phyloP scores from a whole-genome alignment of 305 asterid species.

The Nicotiana rustica region DNA sequence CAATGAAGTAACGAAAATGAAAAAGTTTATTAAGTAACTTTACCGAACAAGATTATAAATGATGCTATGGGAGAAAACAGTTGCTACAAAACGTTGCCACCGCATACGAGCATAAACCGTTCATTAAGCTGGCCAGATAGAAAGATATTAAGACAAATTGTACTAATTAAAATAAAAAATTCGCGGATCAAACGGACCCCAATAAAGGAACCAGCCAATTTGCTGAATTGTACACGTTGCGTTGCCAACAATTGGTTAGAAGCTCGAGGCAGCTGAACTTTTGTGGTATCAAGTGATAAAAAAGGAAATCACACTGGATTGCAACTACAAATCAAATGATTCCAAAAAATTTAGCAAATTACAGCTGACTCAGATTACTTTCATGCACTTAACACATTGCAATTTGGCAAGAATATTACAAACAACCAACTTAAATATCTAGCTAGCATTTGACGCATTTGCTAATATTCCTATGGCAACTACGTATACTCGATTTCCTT shows the following conservation, averaged over 20 bases:
- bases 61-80: too few species aligned
- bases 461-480: not conserved
- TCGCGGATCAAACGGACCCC: too few species aligned
- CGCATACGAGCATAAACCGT: too few species aligned
- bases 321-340: not conserved
- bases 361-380: not conserved
- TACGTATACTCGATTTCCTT: not conserved
- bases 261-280: not conserved
- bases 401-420: not conserved
- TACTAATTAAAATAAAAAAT: too few species aligned
- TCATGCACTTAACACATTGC: not conserved
- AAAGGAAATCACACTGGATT: not conserved
- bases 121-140: too few species aligned
- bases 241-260: not conserved
- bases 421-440: not conserved
- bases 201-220: too few species aligned
- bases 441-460: conserved; percentile 25
- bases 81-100: too few species aligned
- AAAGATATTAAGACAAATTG: too few species aligned
- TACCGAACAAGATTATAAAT: too few species aligned
- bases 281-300: not conserved
- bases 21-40: too few species aligned
- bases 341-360: not conserved
- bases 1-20: too few species aligned
- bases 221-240: too few species aligned